Conservation (phyloP, 2,329 filamentous ascomycete genomes). For the Botrytis tulipae region DNA sequence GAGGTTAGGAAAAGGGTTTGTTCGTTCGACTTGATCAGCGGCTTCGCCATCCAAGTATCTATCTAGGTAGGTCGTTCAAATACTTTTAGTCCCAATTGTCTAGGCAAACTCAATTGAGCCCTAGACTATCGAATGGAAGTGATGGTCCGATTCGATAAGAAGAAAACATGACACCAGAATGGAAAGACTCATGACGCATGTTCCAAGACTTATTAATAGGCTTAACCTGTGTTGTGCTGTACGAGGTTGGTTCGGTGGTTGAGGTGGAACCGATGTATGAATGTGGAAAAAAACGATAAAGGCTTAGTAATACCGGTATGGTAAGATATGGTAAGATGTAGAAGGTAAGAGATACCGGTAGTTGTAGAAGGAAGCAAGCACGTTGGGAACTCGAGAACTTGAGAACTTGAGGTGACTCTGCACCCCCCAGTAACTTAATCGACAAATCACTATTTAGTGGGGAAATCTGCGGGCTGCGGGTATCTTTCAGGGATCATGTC, state of each 20-base stretch:
- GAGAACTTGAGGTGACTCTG: background rate
- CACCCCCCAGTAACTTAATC: background rate
- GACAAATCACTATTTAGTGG: background rate
- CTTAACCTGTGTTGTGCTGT: background rate
- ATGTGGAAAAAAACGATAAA: background rate
- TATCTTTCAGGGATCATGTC: background rate
- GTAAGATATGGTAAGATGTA: background rate
- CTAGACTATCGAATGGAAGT: background rate
- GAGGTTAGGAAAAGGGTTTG: conserved; percentile 12
- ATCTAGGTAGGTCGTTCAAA: background rate
- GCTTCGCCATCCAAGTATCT: conserved; percentile 14
- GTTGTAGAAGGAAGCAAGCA: background rate
- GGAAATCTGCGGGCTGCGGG: background rate
- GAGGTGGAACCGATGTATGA: background rate
- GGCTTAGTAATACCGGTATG: background rate
- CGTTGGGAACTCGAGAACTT: background rate
- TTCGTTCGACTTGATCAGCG: background rate
- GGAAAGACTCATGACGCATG: background rate
- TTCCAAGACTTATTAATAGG: background rate
- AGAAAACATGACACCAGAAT: background rate
- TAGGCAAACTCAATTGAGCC: background rate
- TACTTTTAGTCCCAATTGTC: background rate
- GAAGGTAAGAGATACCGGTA: background rate
- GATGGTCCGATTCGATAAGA: conserved; percentile 6
- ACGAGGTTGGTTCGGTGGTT: background rate